Evolutionary conservation across 2,329 filamentous ascomycete genomes (phyloP).

Genomic region (Pleomassaria siparia): DNA sequence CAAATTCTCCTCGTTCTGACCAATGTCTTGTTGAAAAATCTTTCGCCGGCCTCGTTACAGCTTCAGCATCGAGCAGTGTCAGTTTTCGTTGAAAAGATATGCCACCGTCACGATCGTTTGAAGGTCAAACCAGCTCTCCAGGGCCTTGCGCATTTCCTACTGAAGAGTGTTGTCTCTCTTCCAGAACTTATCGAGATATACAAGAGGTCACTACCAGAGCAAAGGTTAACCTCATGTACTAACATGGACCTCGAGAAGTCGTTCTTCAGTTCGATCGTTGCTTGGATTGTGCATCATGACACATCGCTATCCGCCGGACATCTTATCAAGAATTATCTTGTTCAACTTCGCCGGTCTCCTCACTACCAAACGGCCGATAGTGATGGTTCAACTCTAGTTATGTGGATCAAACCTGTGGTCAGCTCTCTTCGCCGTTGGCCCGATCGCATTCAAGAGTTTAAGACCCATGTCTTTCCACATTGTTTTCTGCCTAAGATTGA

Average conservation of each 20-base stretch:
- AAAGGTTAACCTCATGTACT: constrained; percentile 2
- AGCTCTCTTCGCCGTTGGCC: constrained; percentile 35
- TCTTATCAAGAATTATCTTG: constrained; percentile 38
- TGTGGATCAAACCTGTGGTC: constrained; percentile 45
- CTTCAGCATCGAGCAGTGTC: constrained; percentile 29
- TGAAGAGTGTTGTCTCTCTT: constrained; percentile 58
- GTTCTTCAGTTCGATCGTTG: constrained; percentile 31
- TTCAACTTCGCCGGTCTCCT: constrained; percentile 25
- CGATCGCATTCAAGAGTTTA: constrained; percentile 44
- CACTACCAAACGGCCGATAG: constrained; percentile 5
- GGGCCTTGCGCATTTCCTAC: constrained; percentile 65
- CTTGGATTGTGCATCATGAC: constrained; percentile 45
- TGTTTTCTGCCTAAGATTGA: constrained; percentile 46
- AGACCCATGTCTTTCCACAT: constrained; percentile 51
- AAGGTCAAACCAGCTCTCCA: constrained; percentile 71
- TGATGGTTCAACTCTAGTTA: constrained; percentile 15
- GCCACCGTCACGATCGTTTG: constrained; percentile 61
- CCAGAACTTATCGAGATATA: constrained; percentile 45
- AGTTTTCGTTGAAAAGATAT: constrained; percentile 61
- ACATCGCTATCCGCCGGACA: constrained; percentile 43
- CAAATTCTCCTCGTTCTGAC: constrained; percentile 48
- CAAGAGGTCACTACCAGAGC: constrained; percentile 13
- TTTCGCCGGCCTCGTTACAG: constrained; percentile 19
- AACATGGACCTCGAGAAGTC: constrained; percentile 13
- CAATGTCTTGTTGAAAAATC: constrained; percentile 35